Percentiles rank a stretch among this genome's conserved stretches.
Conservation (phyloP, 371 early-diverging fungal species). For the Rhizopus delemar region DNA sequence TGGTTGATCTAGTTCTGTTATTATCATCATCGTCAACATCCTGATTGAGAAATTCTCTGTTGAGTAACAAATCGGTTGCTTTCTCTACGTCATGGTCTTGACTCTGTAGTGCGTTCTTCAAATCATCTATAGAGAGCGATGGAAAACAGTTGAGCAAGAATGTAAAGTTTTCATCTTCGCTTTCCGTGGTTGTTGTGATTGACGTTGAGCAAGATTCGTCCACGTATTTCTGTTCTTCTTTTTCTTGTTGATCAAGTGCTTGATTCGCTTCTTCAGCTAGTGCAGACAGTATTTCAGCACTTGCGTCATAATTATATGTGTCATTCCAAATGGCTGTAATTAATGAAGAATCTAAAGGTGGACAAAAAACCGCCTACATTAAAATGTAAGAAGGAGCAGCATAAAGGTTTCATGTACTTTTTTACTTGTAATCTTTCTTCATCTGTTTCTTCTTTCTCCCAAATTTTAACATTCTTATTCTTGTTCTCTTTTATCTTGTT, state of each 20-base stretch:
- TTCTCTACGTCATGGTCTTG: conserved; percentile 40
- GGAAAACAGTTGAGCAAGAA: conserved; percentile 47
- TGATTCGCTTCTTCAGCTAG: conserved; percentile 29
- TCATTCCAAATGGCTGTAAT: conserved; percentile 35
- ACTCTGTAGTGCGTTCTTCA: conserved; percentile 20
- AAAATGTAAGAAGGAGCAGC: background rate
- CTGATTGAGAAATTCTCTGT: conserved; percentile 23
- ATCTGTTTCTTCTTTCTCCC: conserved; percentile 7
- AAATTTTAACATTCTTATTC: conserved; percentile 5
- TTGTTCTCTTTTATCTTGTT: background rate
- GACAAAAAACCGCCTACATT: conserved; percentile 27
- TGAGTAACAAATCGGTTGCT: conserved; percentile 42
- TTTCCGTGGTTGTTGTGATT: background rate
- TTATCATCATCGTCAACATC: conserved; percentile 14
- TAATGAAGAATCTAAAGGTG: conserved; percentile 31
- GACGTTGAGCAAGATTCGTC: conserved; percentile 13
- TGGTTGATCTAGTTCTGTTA: conserved; percentile 2
- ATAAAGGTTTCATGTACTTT: background rate
- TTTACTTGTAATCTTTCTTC: conserved; percentile 22
- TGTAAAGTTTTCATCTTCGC: conserved; percentile 30
- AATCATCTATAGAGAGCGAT: conserved; percentile 11
- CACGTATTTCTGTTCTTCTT: conserved; percentile 3
- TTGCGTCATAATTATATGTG: conserved; percentile 19
- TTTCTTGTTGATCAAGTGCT: conserved; percentile 17
- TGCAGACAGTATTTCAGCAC: conserved; percentile 19